Percentiles rank a stretch among this genome's conserved stretches.
These are phyloP conservation scores for Bothriochloa decipiens DNA, from an alignment of 176 grass and related monocot genomes.

Conservation along the genomic window DNA sequence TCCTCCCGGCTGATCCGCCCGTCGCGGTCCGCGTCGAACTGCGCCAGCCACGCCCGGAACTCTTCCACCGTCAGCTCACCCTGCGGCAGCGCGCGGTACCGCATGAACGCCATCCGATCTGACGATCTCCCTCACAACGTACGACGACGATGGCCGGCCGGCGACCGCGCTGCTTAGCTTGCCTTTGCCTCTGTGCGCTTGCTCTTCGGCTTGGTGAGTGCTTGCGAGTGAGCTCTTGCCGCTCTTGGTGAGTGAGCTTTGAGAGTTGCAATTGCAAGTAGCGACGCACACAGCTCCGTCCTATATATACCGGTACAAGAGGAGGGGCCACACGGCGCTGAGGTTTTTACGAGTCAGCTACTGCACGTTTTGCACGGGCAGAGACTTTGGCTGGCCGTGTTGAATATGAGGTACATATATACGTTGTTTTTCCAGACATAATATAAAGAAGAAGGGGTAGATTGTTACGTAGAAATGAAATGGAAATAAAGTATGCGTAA, in stretches of 20 bases:
- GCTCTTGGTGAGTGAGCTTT: no score
- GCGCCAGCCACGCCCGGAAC: conserved; percentile 78
- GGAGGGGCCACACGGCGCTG: background rate
- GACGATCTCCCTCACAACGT: background rate
- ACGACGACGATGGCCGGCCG: background rate
- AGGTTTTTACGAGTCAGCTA: background rate
- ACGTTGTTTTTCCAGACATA: background rate
- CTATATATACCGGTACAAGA: background rate
- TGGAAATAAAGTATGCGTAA: background rate
- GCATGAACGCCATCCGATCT: conserved; percentile 55
- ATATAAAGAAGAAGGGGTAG: background rate
- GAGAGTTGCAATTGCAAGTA: background rate
- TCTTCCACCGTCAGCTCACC: conserved; percentile 66
- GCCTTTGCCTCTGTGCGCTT: no score
- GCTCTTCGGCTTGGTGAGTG: no score
- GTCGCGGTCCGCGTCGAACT: conserved; percentile 69
- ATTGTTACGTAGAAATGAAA: background rate
- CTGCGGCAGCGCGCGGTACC: conserved; percentile 55
- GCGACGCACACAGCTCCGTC: background rate
- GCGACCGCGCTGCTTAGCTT: background rate
- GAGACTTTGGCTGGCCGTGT: background rate
- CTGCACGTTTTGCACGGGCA: conserved; percentile 23
- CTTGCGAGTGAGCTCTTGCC: background rate
- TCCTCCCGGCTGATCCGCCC: conserved; percentile 67
- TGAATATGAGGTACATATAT: background rate